These are phyloP conservation scores for Acacia acuminata DNA, from an alignment of 306 rosid genomes.

Conservation along the genomic window DNA sequence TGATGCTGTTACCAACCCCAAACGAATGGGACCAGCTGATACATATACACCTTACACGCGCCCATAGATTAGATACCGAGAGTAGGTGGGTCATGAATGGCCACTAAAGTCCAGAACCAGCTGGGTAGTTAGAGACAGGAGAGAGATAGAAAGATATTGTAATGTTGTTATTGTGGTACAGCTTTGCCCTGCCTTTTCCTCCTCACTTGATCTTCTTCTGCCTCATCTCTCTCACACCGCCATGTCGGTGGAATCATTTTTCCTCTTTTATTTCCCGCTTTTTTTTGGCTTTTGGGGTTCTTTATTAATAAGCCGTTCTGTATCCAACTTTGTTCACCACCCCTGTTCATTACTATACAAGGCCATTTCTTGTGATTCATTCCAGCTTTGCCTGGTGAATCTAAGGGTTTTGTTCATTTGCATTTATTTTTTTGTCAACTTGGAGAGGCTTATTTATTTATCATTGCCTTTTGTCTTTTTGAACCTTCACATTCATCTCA, in stretches of 20 bases:
- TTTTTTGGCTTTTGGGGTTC: neutral
- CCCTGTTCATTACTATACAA: neutral
- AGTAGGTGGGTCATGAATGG: conserved; percentile 3
- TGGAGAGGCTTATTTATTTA: neutral
- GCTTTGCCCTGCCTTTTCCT: conserved; percentile 22
- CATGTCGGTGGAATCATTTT: conserved; percentile 25
- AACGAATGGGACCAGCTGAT: neutral
- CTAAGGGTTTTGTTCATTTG: neutral
- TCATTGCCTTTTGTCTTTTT: conserved; percentile 6
- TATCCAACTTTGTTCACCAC: neutral
- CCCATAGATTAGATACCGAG: neutral
- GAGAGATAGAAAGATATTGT: neutral
- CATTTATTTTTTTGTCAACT: conserved; percentile 1
- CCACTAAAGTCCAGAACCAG: neutral
- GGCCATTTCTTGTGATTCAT: conserved; percentile 27
- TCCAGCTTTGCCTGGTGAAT: neutral
- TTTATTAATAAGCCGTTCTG: neutral
- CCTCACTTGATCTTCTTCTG: neutral
- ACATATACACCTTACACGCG: no score
- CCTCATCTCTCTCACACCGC: neutral
- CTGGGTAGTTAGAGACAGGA: neutral
- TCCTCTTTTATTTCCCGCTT: neutral
- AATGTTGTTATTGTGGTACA: conserved; percentile 22
- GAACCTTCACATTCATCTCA: neutral
- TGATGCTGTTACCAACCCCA: neutral